Base-by-base conservation (phyloP, 2,329 filamentous ascomycete genomes). In the Hirsutella thompsonii region DNA sequence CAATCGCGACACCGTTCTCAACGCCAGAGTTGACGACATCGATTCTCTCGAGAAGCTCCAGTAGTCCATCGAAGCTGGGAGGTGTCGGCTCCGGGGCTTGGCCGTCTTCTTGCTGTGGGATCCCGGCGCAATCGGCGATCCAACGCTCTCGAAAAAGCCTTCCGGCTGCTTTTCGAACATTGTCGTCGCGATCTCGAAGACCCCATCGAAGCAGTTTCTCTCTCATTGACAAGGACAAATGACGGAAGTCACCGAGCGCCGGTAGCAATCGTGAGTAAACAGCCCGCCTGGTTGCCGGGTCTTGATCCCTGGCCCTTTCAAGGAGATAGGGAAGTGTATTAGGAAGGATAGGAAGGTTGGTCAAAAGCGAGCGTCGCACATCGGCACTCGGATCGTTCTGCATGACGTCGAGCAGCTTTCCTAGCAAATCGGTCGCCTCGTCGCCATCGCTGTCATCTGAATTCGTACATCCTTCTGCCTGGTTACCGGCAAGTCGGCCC, bases 131-230 rank as follows among this genome's bases (percentile, higher is more conserved):
- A 55, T 96, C 87, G 55, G 96, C 90, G 46, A 98, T 90, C 92
- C 92, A 98, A n/a, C 87, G 78, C 55, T 95, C 89, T 46, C 83
- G 79, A 64, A 98, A 98, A 6, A 96, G 69, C 36, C 85, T 81
- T 8, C 84, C 87, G 3, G 92, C 85, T 8, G 90, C 90, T 58
- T 94, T 94, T 40, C 89, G 79, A 11, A 98, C 92, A 50, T 83
- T 87, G 49, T 96, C 90, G 50, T 98, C 92, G 59, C 92, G 78
- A 58, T 98, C 92, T 32, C 89, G 79, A 33, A 98, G 68, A 39
- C 92, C 92, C 92, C 92, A 98, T 32, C 92, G 78, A 21, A 98
- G 72, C 26, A 98, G 71, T 61, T 96, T 96, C 61, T 98, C 92
- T 55, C 92, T 74, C 80, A 96, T 94, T 2, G 84, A 87, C 20